Conservation (phyloP, 495 filamentous ascomycete species). For the Daldinia grandis region DNA sequence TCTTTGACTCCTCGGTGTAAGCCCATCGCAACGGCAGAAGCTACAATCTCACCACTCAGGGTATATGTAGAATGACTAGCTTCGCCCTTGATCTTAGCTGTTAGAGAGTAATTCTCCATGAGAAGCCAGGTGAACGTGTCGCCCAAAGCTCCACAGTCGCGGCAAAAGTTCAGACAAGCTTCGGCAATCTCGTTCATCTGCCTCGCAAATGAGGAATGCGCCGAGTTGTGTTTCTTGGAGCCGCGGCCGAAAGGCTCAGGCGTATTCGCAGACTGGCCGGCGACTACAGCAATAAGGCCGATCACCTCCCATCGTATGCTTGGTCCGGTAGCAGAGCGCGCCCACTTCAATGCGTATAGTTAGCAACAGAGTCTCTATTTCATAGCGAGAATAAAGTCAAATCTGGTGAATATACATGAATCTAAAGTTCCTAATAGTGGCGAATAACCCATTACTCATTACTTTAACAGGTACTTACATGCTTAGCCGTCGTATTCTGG, state of each 20-base stretch:
- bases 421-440: neutral
- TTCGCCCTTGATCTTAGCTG: slow-evolving; percentile 38
- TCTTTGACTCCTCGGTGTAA: slow-evolving; percentile 41
- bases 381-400: neutral
- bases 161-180: slow-evolving; percentile 43
- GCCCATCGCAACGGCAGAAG: slow-evolving; percentile 40
- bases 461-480: slow-evolving; percentile 13
- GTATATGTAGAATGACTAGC: slow-evolving; percentile 40
- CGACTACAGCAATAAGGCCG: slow-evolving; percentile 44
- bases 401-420: too few relatives aligned
- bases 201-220: slow-evolving; percentile 34
- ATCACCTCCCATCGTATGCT: slow-evolving; percentile 48
- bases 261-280: slow-evolving; percentile 42
- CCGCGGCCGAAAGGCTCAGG: slow-evolving; percentile 33
- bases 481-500: slow-evolving; percentile 35
- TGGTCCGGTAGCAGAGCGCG: slow-evolving; percentile 39
- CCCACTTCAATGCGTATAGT: slow-evolving; percentile 26
- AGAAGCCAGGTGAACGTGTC: slow-evolving; percentile 45
- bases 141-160: slow-evolving; percentile 41
- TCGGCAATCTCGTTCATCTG: slow-evolving; percentile 43
- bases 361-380: neutral
- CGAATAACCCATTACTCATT: too few relatives aligned
- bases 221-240: slow-evolving; percentile 35
- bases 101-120: slow-evolving; percentile 40
- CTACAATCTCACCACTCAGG: slow-evolving; percentile 40